Evolutionary conservation across 2,329 filamentous ascomycete genomes (phyloP).

Genomic region (Pezicula radicicola): DNA sequence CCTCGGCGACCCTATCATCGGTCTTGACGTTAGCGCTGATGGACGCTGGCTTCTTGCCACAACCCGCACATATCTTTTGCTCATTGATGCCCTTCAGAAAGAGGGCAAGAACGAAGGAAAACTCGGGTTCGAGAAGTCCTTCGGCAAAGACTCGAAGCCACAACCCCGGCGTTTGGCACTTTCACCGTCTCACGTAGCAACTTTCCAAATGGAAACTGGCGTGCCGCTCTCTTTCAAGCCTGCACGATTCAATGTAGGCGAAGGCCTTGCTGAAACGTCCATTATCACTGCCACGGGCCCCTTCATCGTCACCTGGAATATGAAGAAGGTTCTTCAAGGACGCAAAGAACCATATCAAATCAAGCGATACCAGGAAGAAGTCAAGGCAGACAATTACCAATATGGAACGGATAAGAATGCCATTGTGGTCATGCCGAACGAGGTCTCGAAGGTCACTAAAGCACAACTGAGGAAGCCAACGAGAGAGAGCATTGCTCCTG

Average conservation of each 20-base stretch:
- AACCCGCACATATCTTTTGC: constrained; percentile 88
- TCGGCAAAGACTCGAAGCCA: constrained; percentile 89
- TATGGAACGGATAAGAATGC: constrained; percentile 97
- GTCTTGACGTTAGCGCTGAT: constrained; percentile 91
- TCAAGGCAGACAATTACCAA: constrained; percentile 98
- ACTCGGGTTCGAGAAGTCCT: constrained; percentile 93
- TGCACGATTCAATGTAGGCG: constrained; percentile 89
- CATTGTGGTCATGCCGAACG: constrained; percentile 93
- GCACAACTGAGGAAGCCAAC: constrained; percentile 83
- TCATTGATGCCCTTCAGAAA: constrained; percentile 89
- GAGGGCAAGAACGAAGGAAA: constrained; percentile 95
- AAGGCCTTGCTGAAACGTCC: constrained; percentile 78
- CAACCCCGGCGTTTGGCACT: constrained; percentile 87
- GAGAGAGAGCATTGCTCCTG: constrained; percentile 77
- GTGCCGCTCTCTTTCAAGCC: constrained; percentile 83
- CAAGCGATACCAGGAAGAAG: constrained; percentile 91
- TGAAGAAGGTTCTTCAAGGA: constrained; percentile 83
- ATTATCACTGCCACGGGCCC: constrained; percentile 97
- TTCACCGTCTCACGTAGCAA: constrained; percentile 88
- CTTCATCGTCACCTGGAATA: constrained; percentile 93
- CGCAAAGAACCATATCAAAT: constrained; percentile 90
- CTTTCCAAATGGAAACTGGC: constrained; percentile 96
- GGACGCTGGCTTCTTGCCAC: constrained; percentile 95
- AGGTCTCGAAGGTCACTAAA: constrained; percentile 96
- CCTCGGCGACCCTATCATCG: constrained; percentile 90